A percentile compares a stretch with the other conserved stretches of the same genome.
phyloP scores from a whole-genome alignment of 768 basidiomycete genomes.

The Macrocybe gigantea region DNA sequence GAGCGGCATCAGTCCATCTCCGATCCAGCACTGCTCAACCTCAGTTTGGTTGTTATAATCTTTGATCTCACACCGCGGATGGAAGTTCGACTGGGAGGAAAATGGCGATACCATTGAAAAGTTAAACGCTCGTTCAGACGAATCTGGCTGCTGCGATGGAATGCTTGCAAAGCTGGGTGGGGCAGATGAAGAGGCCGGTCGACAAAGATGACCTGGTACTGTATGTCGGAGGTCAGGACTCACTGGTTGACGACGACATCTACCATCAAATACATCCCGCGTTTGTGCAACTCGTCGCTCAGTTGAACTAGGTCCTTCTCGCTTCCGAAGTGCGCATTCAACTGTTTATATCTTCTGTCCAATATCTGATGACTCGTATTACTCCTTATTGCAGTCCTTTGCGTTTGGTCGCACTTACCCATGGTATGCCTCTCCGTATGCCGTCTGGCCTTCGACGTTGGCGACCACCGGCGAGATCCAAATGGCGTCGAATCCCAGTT shows the following conservation, averaged over 20 bases:
- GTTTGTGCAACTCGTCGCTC: constrained; percentile 56
- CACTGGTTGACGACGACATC: constrained; percentile 77
- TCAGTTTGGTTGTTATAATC: constrained; percentile 54
- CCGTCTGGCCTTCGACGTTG: constrained; percentile 52
- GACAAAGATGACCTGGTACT: neutral
- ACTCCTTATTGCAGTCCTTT: neutral
- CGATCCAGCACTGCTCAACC: constrained; percentile 70
- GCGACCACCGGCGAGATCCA: constrained; percentile 72
- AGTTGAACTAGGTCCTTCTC: constrained; percentile 67
- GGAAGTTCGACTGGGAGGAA: constrained; percentile 32
- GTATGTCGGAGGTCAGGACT: constrained; percentile 12
- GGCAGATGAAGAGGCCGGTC: too few relatives aligned
- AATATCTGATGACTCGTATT: constrained; percentile 19
- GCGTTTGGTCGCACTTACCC: constrained; percentile 41
- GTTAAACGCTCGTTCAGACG: constrained; percentile 14
- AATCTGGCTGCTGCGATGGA: constrained; percentile 7
- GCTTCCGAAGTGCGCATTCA: constrained; percentile 71
- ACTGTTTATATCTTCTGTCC: constrained; percentile 48
- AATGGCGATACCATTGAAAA: constrained; percentile 25
- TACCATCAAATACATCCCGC: constrained; percentile 63
- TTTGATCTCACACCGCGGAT: constrained; percentile 61
- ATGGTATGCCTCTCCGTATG: constrained; percentile 70
- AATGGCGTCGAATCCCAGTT: constrained; percentile 70
- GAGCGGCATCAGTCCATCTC: constrained; percentile 57
- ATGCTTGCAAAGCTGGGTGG: constrained; percentile 12